These are phyloP conservation scores for Linnemannia elongata DNA, from an alignment of 192 early-diverging fungal genomes.

Conservation along the genomic window DNA sequence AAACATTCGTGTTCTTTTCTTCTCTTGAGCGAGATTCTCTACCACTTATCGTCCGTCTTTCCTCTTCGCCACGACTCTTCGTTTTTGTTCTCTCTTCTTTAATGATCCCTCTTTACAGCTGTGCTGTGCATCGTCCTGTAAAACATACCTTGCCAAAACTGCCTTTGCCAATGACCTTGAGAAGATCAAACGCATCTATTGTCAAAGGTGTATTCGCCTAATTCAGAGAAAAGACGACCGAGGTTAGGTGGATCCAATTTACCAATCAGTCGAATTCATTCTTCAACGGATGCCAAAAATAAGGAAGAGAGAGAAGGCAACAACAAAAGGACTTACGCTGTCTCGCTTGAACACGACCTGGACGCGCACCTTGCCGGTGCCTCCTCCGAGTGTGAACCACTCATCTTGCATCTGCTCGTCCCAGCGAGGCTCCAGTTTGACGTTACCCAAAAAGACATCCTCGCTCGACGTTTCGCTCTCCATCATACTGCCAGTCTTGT, in stretches of 20 bases:
- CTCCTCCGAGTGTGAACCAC: constrained; percentile 74
- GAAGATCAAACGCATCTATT: constrained; percentile 93
- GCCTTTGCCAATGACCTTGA: constrained; percentile 97
- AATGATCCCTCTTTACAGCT: background rate
- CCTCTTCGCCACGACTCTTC: background rate
- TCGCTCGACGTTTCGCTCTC: constrained; percentile 51
- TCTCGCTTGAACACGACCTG: constrained; percentile 82
- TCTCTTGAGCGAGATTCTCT: background rate
- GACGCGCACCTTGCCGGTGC: constrained; percentile 79
- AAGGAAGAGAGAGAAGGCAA: background rate
- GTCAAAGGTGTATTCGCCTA: constrained; percentile 80
- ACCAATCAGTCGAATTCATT: background rate
- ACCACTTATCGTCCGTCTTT: background rate
- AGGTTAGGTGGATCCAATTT: background rate
- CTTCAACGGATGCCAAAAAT: background rate
- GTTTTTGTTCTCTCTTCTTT: background rate
- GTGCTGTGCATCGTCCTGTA: background rate
- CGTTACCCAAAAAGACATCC: constrained; percentile 69
- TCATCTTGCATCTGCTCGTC: constrained; percentile 71
- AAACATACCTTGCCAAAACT: constrained; percentile 91
- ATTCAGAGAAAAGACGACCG: background rate
- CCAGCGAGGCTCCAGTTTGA: constrained; percentile 70
- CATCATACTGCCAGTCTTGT: constrained; percentile 58
- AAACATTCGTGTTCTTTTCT: background rate
- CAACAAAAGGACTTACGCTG: constrained; percentile 57